Conservation (phyloP, 495 filamentous ascomycete genomes). For the Aspergillus funiculosus region DNA sequence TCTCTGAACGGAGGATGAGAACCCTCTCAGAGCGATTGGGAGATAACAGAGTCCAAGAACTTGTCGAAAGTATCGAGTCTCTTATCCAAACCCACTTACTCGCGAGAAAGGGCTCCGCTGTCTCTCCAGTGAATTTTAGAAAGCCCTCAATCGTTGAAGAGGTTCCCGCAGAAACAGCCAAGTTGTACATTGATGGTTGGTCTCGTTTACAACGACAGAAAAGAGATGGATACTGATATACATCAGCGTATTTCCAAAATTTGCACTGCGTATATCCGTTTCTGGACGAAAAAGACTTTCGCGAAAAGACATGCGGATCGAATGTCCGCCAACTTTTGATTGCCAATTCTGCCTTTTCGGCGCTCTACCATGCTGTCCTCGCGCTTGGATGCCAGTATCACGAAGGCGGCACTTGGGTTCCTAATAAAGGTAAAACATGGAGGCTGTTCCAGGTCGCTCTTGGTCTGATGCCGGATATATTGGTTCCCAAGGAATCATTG, state of each 20-base stretch:
- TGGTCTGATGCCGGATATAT: slow-evolving; percentile 5
- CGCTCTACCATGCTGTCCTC: slow-evolving; percentile 27
- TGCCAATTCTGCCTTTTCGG: slow-evolving; percentile 12
- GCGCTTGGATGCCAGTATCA: slow-evolving; percentile 29
- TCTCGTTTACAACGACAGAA: too few species aligned
- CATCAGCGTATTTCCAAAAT: slow-evolving; percentile 9
- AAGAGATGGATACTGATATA: too few species aligned
- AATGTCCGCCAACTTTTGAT: not conserved
- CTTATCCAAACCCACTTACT: too few species aligned
- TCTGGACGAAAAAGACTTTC: not conserved
- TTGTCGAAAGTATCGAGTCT: slow-evolving; percentile 23
- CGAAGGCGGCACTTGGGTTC: slow-evolving; percentile 21
- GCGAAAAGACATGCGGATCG: not conserved
- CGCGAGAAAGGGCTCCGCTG: too few species aligned
- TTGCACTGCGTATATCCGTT: slow-evolving; percentile 12
- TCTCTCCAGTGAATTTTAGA: too few species aligned
- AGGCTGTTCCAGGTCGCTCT: slow-evolving; percentile 22
- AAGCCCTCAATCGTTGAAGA: too few species aligned
- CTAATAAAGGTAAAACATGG: slow-evolving; percentile 24
- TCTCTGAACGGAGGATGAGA: slow-evolving; percentile 29
- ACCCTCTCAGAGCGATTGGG: slow-evolving; percentile 30
- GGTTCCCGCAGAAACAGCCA: too few species aligned
- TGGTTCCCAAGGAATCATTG: slow-evolving; percentile 14
- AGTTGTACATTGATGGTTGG: too few species aligned
- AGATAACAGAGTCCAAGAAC: slow-evolving; percentile 30